Percentiles rank a stretch among this genome's conserved stretches.
These are phyloP conservation scores for Croton laevigatus DNA, from an alignment of 441 rosid species.

Conservation along the genomic window DNA sequence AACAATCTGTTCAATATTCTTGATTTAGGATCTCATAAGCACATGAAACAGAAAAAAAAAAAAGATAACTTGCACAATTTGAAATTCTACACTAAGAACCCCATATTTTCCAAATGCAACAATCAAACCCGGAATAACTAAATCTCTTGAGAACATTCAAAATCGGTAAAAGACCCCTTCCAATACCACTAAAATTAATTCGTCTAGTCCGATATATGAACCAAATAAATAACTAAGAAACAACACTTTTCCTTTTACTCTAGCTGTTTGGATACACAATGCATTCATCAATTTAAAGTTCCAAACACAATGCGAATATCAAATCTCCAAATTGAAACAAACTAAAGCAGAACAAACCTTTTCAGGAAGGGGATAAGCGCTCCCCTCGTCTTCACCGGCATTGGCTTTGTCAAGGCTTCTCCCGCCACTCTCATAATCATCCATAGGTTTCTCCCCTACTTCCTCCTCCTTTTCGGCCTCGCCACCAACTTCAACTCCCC, in stretches of 20 bases:
- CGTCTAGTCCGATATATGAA: neutral
- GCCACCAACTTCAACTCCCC: constrained; percentile 26
- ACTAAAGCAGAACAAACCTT: constrained; percentile 34
- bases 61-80: neutral
- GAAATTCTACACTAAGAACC: neutral
- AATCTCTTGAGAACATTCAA: neutral
- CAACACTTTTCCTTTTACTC: neutral
- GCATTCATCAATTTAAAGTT: neutral
- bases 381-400: constrained; percentile 60
- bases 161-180: neutral
- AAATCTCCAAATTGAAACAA: neutral
- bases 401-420: constrained; percentile 44
- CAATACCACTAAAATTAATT: neutral
- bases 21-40: neutral
- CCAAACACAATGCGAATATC: neutral
- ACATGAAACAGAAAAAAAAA: neutral
- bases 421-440: constrained; percentile 38
- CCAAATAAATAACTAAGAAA: neutral
- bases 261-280: neutral
- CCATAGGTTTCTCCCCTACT: constrained; percentile 49
- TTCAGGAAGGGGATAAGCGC: constrained; percentile 53
- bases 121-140: neutral
- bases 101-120: neutral
- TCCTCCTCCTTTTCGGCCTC: constrained; percentile 38
- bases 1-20: neutral